phyloP scores from a whole-genome alignment of 176 grass and related monocot genomes.

The Hordeum marinum region DNA sequence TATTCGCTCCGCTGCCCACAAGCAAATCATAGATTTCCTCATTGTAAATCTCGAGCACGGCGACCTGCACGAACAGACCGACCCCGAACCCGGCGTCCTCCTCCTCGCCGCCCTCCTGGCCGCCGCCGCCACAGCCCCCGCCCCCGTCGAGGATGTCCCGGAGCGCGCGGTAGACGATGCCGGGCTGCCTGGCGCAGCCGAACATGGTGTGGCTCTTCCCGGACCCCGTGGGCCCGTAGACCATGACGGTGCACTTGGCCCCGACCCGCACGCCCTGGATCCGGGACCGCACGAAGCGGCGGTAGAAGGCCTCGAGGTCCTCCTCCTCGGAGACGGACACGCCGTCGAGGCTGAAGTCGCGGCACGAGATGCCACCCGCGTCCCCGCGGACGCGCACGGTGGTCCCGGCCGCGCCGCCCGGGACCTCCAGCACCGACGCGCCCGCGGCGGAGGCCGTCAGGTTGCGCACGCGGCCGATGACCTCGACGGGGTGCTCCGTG shows the following conservation, averaged over 20 bases:
- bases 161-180: slow-evolving; percentile 90
- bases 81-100: slow-evolving; percentile 47
- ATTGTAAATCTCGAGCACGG: slow-evolving; percentile 84
- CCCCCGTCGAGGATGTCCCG: slow-evolving; percentile 54
- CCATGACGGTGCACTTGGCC: slow-evolving; percentile 92
- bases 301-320: slow-evolving; percentile 71
- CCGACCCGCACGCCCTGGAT: slow-evolving; percentile 68
- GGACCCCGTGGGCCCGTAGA: slow-evolving; percentile 77
- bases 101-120: neutral
- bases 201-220: slow-evolving; percentile 97
- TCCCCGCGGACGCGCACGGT: slow-evolving; percentile 73
- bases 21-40: slow-evolving; percentile 92
- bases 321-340: slow-evolving; percentile 72
- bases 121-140: neutral
- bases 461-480: slow-evolving; percentile 78
- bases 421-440: slow-evolving; percentile 50
- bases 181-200: slow-evolving; percentile 56
- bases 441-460: slow-evolving; percentile 24
- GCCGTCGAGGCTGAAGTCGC: slow-evolving; percentile 89
- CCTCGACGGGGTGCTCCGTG: slow-evolving; percentile 89
- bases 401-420: slow-evolving; percentile 10
- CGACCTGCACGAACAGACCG: slow-evolving; percentile 61
- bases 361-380: slow-evolving; percentile 38
- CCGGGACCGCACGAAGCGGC: slow-evolving; percentile 61
- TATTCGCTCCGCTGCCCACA: slow-evolving; percentile 17